Conservation (phyloP, 768 basidiomycete species). For the Amanita pallidorosea region DNA sequence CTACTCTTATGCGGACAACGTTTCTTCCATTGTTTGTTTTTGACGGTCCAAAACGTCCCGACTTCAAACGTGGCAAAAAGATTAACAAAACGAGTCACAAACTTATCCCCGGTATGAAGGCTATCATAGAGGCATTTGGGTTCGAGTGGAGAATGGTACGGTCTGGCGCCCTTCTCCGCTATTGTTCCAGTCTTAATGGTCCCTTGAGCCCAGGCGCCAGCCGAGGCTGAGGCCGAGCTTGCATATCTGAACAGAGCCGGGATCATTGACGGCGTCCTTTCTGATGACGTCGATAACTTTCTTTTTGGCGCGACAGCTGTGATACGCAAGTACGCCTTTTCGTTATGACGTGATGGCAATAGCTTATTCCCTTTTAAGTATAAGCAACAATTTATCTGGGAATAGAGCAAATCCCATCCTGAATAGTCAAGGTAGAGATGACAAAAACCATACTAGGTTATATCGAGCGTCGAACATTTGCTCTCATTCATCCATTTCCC, state of each 20-base stretch:
- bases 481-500: constrained; percentile 26
- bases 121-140: constrained; percentile 69
- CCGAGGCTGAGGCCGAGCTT: constrained; percentile 91
- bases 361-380: constrained; percentile 23
- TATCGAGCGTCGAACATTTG: constrained; percentile 31
- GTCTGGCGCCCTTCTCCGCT: constrained; percentile 2
- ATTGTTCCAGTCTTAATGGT: constrained; percentile 16
- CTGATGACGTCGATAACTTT: constrained; percentile 91
- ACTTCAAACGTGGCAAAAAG: constrained; percentile 68
- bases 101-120: constrained; percentile 67
- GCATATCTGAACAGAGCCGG: constrained; percentile 78
- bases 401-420: constrained; percentile 53
- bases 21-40: constrained; percentile 88
- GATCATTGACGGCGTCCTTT: constrained; percentile 78
- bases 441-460: constrained; percentile 56
- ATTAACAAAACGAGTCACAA: constrained; percentile 52
- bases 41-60: constrained; percentile 79
- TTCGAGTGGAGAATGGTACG: constrained; percentile 66
- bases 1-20: constrained; percentile 63
- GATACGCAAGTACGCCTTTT: constrained; percentile 62
- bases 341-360: constrained; percentile 7
- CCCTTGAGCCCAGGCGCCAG: constrained; percentile 55
- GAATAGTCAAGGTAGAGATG: constrained; percentile 58
- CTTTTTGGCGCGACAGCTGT: constrained; percentile 80
- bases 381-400: constrained; percentile 63